Evolutionary conservation across 1,284 basidiomycete genomes (phyloP).

Genomic region (Amylostereum chailletii): DNA sequence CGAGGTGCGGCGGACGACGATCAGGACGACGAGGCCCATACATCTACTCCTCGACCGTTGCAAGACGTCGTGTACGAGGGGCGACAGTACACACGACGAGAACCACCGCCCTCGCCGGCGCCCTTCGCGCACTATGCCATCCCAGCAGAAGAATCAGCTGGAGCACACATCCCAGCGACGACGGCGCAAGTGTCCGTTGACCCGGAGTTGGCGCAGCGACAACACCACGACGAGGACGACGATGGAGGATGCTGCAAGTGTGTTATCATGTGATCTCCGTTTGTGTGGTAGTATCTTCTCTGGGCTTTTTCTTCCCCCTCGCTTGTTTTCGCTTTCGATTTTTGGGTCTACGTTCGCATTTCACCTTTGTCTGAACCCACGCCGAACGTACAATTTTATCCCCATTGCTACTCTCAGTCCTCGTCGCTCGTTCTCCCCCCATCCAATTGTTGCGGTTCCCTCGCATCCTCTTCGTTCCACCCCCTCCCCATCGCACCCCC

Average conservation of each 20-base stretch:
- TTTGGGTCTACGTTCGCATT: background rate
- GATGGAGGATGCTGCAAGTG: slow-evolving; percentile 27
- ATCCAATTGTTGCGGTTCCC: no score
- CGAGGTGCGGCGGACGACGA: slow-evolving; percentile 14
- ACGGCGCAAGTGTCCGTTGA: slow-evolving; percentile 5
- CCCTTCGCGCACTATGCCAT: slow-evolving; percentile 49
- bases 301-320: background rate
- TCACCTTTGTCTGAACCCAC: no score
- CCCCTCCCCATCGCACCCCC: no score
- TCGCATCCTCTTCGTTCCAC: no score
- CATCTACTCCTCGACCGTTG: background rate
- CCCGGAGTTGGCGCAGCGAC: slow-evolving; percentile 2
- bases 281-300: background rate
- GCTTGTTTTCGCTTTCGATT: background rate
- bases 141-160: background rate
- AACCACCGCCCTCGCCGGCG: slow-evolving; percentile 37
- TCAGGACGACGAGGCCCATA: slow-evolving; percentile 11
- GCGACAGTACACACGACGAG: slow-evolving; percentile 12
- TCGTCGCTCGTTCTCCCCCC: background rate
- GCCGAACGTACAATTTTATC: no score
- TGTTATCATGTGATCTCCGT: slow-evolving; percentile 24
- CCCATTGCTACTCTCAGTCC: background rate
- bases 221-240: slow-evolving; percentile 18
- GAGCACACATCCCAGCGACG: slow-evolving; percentile 3
- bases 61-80: slow-evolving; percentile 5